A percentile compares a stretch with the other conserved stretches of the same genome.
These are phyloP conservation scores for Macrophomina tecta DNA, from an alignment of 2,329 filamentous ascomycete species.

Conservation along the genomic window DNA sequence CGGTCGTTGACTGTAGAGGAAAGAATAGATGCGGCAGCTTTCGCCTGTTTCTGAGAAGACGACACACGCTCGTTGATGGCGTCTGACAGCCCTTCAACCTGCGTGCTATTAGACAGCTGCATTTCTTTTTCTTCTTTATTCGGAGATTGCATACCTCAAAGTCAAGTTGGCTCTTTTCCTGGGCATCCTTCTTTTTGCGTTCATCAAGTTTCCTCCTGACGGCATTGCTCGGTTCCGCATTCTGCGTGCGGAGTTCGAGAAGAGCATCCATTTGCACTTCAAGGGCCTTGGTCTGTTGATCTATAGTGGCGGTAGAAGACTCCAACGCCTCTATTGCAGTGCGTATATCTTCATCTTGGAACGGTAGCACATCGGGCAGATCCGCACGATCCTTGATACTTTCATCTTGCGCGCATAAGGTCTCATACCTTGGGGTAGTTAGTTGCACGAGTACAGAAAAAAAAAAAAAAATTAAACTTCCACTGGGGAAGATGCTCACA, in stretches of 20 bases:
- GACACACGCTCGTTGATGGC: conserved; percentile 41
- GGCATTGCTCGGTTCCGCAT: conserved; percentile 44
- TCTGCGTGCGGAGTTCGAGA: conserved; percentile 59
- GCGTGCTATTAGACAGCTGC: neutral
- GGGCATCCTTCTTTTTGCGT: conserved; percentile 42
- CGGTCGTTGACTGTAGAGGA: conserved; percentile 57
- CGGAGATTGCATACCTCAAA: conserved; percentile 34
- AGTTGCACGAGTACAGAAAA: neutral
- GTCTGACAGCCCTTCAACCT: conserved; percentile 38
- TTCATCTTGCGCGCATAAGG: conserved; percentile 41
- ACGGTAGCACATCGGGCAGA: conserved; percentile 47
- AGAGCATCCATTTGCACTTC: conserved; percentile 68
- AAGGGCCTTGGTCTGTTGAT: conserved; percentile 67
- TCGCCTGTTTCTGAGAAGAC: conserved; percentile 56
- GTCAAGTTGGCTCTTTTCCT: conserved; percentile 52
- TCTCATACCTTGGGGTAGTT: conserved; percentile 37
- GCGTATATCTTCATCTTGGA: conserved; percentile 66
- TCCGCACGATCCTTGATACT: conserved; percentile 41
- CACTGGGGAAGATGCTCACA: conserved; percentile 42
- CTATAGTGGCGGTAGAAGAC: conserved; percentile 67
- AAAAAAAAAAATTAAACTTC: neutral
- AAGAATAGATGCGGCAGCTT: conserved; percentile 53
- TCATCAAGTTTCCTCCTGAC: conserved; percentile 48
- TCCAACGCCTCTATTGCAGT: conserved; percentile 68
- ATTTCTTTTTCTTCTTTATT: neutral